Base-by-base conservation (phyloP, 176 grass and related monocot genomes). In the Rhynchospora tenuis region DNA sequence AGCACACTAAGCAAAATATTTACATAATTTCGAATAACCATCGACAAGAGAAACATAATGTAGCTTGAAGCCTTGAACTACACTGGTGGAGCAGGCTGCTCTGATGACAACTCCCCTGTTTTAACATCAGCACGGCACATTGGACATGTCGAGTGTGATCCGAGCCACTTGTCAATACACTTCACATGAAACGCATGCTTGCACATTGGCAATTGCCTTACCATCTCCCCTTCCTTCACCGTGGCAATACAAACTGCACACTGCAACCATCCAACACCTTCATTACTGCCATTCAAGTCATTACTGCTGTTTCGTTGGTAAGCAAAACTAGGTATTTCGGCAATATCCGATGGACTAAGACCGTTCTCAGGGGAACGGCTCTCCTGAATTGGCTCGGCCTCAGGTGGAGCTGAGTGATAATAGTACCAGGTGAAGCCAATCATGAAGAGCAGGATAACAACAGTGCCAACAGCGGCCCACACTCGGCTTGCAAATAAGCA, bases 151-250 rank as follows among this genome's bases (percentile, higher is more conserved):
- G 89, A 86, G 48, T 89, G 89, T 0, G 80, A 88, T 5, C 29
- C 64, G 2, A 97, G 77, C 94, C 89, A 97, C 78, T 64, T 70
- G 85, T 93, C 94, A 60, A 97, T 88, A 74, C 94, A 97, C 27
- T 44, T 64, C 16, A 88, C 75, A 55, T 97, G 94, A 83, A 97
- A 97, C 7, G 88, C 69, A 83, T 97, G 94, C 85, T 47, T 84
- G 87, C 94, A 97, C 67, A 76, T 85, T 15, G 89, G 94, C 74
- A 97, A 83, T 63, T 47, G 80, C 85, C 89, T 48, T 81, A 90
- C 84, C 84, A 71, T n/a, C 84, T 93, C 91, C 8, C 91, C 89
- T 42, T 97, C 94, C 80, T 85, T 51, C 51, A 93, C 68, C 29
- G 81, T 22, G 46, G 86, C 86, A 20, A 97, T 88, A 87, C 94